Conservation (phyloP, 148 eudicot genomes). For the Camellia lanceoleosa region DNA sequence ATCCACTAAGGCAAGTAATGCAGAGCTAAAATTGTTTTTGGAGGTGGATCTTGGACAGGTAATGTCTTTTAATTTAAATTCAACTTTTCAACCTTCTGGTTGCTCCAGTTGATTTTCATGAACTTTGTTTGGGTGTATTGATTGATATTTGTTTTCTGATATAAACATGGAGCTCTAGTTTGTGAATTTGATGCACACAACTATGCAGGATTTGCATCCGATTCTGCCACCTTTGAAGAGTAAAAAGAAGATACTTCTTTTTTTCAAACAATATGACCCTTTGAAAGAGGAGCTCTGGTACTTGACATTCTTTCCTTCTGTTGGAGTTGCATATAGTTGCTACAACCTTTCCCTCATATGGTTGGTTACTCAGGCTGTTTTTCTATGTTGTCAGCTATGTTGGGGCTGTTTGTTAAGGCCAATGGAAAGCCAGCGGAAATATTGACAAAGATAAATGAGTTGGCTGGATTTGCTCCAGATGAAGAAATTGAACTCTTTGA, state of each 20-base stretch:
- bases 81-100: neutral
- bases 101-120: neutral
- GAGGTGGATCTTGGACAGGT: conserved; percentile 83
- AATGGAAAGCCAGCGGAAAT: conserved; percentile 68
- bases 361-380: conserved; percentile 1
- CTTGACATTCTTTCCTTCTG: neutral
- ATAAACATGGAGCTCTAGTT: neutral
- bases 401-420: conserved; percentile 72
- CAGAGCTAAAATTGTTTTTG: conserved; percentile 82
- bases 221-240: conserved; percentile 67
- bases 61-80: conserved; percentile 14
- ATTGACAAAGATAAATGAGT: conserved; percentile 60
- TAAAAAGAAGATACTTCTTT: conserved; percentile 85
- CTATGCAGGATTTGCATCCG: conserved; percentile 58
- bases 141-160: neutral
- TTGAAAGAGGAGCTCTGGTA: conserved; percentile 88
- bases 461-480: conserved; percentile 87
- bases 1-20: conserved; percentile 64
- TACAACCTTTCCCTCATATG: neutral
- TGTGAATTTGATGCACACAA: conserved; percentile 1
- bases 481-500: conserved; percentile 86
- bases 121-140: too few species aligned
- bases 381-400: conserved; percentile 52
- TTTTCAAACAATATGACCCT: conserved; percentile 92
- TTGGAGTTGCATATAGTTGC: neutral